Evolutionary conservation across 345 rosid genomes (phyloP).

Genomic region (Erysimum cheiranthoides): DNA sequence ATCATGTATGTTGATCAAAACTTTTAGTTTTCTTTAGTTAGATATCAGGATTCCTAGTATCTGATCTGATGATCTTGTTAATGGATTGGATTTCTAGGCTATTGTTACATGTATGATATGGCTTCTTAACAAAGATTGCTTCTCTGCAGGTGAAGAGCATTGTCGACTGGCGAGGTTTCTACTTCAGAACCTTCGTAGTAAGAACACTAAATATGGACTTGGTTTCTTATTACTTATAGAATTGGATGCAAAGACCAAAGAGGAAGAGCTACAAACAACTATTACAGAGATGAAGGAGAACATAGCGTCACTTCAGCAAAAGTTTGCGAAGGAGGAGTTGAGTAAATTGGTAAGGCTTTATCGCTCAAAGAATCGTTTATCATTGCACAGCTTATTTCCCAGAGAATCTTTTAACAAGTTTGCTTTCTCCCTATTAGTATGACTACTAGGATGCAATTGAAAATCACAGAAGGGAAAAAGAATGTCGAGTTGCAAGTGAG

Average conservation of each 20-base stretch:
- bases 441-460: slow-evolving; percentile 68
- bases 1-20: slow-evolving; percentile 26
- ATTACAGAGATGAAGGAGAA: slow-evolving; percentile 57
- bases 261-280: slow-evolving; percentile 51
- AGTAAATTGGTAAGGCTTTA: slow-evolving; percentile 65
- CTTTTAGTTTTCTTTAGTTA: neutral
- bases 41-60: neutral
- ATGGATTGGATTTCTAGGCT: slow-evolving; percentile 30
- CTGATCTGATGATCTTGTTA: slow-evolving; percentile 9
- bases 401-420: neutral
- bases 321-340: slow-evolving; percentile 62
- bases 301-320: slow-evolving; percentile 58
- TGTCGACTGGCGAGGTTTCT: no score
- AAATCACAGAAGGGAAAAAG: slow-evolving; percentile 63
- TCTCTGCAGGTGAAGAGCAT: no score
- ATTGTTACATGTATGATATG: no score
- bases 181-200: no score
- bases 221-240: slow-evolving; percentile 46
- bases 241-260: slow-evolving; percentile 62
- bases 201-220: slow-evolving; percentile 17
- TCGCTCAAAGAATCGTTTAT: neutral
- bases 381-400: neutral
- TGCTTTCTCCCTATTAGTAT: slow-evolving; percentile 9
- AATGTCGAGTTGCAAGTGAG: slow-evolving; percentile 68
- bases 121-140: no score